Percentiles rank a stretch among this genome's conserved stretches.
Conservation (phyloP, 306 rosid species). For the Rosa persica region DNA sequence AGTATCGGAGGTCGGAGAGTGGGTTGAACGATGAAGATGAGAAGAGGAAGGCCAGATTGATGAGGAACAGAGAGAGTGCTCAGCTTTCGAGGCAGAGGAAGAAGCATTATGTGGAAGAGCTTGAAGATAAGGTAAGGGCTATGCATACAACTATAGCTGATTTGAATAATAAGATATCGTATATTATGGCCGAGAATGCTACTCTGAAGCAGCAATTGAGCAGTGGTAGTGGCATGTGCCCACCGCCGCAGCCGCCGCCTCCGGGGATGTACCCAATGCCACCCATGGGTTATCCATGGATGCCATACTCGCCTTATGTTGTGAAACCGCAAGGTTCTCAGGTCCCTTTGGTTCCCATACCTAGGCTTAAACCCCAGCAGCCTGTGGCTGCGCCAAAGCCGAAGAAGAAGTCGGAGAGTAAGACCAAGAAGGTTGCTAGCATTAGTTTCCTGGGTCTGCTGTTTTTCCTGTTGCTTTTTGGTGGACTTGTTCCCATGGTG, state of each 20-base stretch:
- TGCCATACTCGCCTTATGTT: constrained; percentile 74
- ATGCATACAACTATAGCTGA: constrained; percentile 88
- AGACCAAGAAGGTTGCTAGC: constrained; percentile 93
- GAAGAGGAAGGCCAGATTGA: constrained; percentile 72
- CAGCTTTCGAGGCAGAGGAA: constrained; percentile 98
- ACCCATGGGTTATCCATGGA: constrained; percentile 78
- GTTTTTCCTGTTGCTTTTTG: constrained; percentile 74
- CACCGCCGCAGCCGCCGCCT: constrained; percentile 43
- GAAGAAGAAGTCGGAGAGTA: constrained; percentile 52
- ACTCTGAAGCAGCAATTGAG: constrained; percentile 79
- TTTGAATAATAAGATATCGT: constrained; percentile 66
- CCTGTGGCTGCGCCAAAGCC: constrained; percentile 45
- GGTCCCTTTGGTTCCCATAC: constrained; percentile 89
- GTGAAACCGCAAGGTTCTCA: constrained; percentile 81
- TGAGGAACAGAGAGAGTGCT: constrained; percentile 96
- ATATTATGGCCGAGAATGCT: constrained; percentile 81
- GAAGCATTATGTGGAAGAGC: constrained; percentile 94
- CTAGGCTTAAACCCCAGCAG: constrained; percentile 74
- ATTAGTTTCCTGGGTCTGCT: constrained; percentile 85
- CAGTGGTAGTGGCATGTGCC: constrained; percentile 54
- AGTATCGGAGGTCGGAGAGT: constrained; percentile 48
- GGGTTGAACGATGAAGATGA: constrained; percentile 47
- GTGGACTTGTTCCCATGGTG: constrained; percentile 70
- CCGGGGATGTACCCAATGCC: constrained; percentile 75
- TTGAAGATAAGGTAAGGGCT: constrained; percentile 80